A percentile compares a stretch with the other conserved stretches of the same genome.
These are phyloP conservation scores for Camelina sativa DNA, from an alignment of 345 rosid genomes.

Conservation along the genomic window DNA sequence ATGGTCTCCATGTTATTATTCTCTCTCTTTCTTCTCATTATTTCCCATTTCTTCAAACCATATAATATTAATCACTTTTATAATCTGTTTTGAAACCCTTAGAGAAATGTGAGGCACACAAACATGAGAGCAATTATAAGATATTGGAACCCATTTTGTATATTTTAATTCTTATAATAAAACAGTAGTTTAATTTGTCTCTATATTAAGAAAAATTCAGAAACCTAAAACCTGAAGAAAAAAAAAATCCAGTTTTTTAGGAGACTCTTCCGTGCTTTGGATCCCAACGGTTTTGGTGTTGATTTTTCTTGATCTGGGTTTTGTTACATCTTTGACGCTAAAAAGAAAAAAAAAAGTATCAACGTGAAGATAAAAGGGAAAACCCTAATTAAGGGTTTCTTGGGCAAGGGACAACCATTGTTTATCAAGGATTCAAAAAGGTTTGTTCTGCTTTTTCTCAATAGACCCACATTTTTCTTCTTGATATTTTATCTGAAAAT, in stretches of 20 bases:
- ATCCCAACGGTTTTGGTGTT: conserved; percentile 34
- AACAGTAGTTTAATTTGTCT: conserved; percentile 37
- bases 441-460: conserved; percentile 33
- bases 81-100: background rate
- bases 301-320: conserved; percentile 30
- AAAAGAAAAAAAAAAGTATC: background rate
- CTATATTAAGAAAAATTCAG: conserved; percentile 44
- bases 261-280: conserved; percentile 28
- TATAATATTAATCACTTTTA: background rate
- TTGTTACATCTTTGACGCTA: conserved; percentile 22
- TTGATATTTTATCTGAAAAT: conserved; percentile 19
- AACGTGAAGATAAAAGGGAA: conserved; percentile 5
- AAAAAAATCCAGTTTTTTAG: conserved; percentile 28
- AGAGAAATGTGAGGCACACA: conserved; percentile 45
- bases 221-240: conserved; percentile 40
- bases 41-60: conserved; percentile 12
- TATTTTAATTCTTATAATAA: background rate
- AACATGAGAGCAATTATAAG: conserved; percentile 32
- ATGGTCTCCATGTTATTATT: conserved; percentile 44
- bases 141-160: conserved; percentile 34
- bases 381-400: conserved; percentile 40
- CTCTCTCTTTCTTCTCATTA: conserved; percentile 18
- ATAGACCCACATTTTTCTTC: background rate
- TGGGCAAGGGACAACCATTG: conserved; percentile 33
- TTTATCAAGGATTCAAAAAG: conserved; percentile 27